Conservation (phyloP, 106 monocot species). For the Allium cepa region DNA sequence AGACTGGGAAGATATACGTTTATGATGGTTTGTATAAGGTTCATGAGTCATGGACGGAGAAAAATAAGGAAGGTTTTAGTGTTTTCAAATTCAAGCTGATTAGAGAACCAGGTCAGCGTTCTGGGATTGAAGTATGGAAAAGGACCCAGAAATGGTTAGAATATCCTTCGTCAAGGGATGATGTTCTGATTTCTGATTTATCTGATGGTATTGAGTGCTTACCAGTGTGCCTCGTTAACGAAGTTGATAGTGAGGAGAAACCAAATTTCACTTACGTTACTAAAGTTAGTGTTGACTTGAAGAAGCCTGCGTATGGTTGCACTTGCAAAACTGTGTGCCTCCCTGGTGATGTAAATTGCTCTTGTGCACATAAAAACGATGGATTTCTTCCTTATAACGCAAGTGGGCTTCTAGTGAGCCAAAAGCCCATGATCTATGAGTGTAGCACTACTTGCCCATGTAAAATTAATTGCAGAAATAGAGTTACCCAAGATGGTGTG, state of each 20-base stretch:
- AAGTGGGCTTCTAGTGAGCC: slow-evolving; percentile 44
- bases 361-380: slow-evolving; percentile 48
- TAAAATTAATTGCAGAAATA: slow-evolving; percentile 46
- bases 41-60: slow-evolving; percentile 50
- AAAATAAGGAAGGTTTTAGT: slow-evolving; percentile 49
- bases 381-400: slow-evolving; percentile 61
- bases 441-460: slow-evolving; percentile 52
- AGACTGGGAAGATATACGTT: slow-evolving; percentile 49
- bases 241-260: slow-evolving; percentile 52
- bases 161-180: slow-evolving; percentile 46
- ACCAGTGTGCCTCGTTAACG: slow-evolving; percentile 78
- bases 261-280: slow-evolving; percentile 51
- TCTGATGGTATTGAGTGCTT: slow-evolving; percentile 45
- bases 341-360: slow-evolving; percentile 45
- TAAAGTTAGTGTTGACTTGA: slow-evolving; percentile 10
- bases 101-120: slow-evolving; percentile 58
- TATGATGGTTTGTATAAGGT: slow-evolving; percentile 86
- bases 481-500: slow-evolving; percentile 50
- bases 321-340: slow-evolving; percentile 55
- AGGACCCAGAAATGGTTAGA: slow-evolving; percentile 46
- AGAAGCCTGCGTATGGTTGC: slow-evolving; percentile 35
- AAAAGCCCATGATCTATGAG: slow-evolving; percentile 52
- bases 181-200: slow-evolving; percentile 46
- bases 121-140: slow-evolving; percentile 60
- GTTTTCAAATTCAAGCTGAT: slow-evolving; percentile 69